Evolutionary conservation across 2,329 filamentous ascomycete species (phyloP).

Genomic region (Aspergillus transmontanensis): DNA sequence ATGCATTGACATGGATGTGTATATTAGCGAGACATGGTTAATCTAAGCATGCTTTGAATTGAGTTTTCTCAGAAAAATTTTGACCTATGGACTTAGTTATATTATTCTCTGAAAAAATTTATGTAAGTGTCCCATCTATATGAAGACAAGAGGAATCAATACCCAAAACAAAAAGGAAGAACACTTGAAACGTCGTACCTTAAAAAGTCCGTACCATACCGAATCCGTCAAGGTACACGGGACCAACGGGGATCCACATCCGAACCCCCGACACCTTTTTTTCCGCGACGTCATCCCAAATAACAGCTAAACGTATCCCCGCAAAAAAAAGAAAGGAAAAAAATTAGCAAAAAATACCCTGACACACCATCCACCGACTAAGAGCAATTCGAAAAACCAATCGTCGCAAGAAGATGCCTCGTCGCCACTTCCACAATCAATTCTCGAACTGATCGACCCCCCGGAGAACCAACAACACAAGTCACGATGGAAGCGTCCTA

Average conservation of each 20-base stretch:
- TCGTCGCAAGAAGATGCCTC: background rate
- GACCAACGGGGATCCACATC: background rate
- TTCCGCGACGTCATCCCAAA: background rate
- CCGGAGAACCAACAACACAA: background rate
- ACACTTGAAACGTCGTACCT: background rate
- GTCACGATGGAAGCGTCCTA: background rate
- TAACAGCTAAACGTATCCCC: background rate
- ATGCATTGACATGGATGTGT: conserved; percentile 3
- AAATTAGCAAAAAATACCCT: background rate
- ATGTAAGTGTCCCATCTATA: background rate
- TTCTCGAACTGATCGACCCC: background rate
- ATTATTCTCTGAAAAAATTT: background rate
- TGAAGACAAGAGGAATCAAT: background rate
- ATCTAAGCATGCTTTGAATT: background rate
- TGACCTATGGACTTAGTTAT: background rate
- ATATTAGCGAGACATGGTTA: conserved; percentile 1
- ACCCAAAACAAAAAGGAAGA: background rate
- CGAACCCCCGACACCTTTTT: background rate
- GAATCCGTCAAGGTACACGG: background rate
- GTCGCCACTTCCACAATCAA: background rate
- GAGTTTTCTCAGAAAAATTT: background rate
- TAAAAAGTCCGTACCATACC: background rate
- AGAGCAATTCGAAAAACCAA: background rate
- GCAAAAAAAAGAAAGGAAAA: background rate
- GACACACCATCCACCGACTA: background rate